Conservation (phyloP, 179 eudicot species). For the Beta corolliflora region DNA sequence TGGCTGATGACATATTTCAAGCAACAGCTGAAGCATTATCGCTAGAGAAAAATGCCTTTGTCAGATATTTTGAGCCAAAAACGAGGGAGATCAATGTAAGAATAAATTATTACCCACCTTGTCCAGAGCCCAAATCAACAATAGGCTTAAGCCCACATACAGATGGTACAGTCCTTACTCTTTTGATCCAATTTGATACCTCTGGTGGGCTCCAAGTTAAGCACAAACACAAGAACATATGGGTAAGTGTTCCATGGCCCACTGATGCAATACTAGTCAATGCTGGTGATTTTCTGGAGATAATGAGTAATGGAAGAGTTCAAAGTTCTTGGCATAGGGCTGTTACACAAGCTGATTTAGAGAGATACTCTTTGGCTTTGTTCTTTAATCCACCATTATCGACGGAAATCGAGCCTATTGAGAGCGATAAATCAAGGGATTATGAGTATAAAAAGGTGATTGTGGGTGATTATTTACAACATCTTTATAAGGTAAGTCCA, state of each 20-base stretch:
- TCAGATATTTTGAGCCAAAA: slow-evolving; percentile 25
- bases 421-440: neutral
- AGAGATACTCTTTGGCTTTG: slow-evolving; percentile 33
- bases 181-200: slow-evolving; percentile 27
- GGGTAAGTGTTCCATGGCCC: slow-evolving; percentile 36
- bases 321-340: slow-evolving; percentile 31
- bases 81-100: slow-evolving; percentile 33
- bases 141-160: slow-evolving; percentile 33
- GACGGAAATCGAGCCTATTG: slow-evolving; percentile 25
- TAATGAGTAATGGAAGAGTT: slow-evolving; percentile 34
- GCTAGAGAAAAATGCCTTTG: slow-evolving; percentile 18
- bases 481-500: slow-evolving; percentile 26
- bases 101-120: slow-evolving; percentile 34
- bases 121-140: slow-evolving; percentile 29
- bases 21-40: slow-evolving; percentile 35
- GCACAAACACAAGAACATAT: slow-evolving; percentile 22
- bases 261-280: slow-evolving; percentile 22
- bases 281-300: slow-evolving; percentile 34
- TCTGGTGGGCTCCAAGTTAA: slow-evolving; percentile 33
- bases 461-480: slow-evolving; percentile 31
- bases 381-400: slow-evolving; percentile 21
- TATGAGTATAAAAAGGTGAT: slow-evolving; percentile 29
- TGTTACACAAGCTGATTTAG: slow-evolving; percentile 28
- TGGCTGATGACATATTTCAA: slow-evolving; percentile 25
- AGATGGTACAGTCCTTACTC: slow-evolving; percentile 22